Evolutionary conservation across 192 early-diverging fungal species (phyloP).

Genomic region (Kappamyces sp.): DNA sequence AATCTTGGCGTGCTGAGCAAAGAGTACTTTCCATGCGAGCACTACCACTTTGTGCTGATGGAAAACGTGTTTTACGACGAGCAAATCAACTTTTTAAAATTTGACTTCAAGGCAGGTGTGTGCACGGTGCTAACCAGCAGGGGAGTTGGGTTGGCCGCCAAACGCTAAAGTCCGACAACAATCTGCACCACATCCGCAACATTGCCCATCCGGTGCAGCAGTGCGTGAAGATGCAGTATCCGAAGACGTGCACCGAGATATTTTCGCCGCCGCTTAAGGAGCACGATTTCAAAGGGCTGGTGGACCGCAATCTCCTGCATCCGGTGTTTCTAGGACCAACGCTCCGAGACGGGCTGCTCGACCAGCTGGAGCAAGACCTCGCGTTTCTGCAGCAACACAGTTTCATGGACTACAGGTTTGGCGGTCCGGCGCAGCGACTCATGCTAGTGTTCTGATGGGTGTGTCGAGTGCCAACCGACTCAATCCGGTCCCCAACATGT

Average conservation of each 20-base stretch:
- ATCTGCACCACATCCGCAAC: background rate
- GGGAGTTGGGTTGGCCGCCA: constrained; percentile 26
- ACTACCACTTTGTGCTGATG: constrained; percentile 34
- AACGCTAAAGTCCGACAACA: constrained; percentile 12
- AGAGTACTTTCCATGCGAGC: constrained; percentile 1
- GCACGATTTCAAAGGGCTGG: constrained; percentile 31
- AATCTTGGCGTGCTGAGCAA: background rate
- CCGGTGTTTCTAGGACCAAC: constrained; percentile 18
- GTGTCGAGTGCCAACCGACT: background rate
- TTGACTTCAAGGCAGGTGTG: constrained; percentile 30
- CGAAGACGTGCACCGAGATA: background rate
- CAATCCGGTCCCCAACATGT: background rate
- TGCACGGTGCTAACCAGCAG: no score
- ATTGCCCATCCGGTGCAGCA: background rate
- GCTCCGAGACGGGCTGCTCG: constrained; percentile 17
- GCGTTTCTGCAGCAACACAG: constrained; percentile 24
- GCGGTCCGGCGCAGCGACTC: background rate
- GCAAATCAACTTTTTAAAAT: constrained; percentile 19
- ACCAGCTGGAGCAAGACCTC: constrained; percentile 28
- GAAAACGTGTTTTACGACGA: constrained; percentile 30
- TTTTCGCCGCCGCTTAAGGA: constrained; percentile 30
- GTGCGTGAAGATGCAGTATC: background rate
- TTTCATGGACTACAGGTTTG: constrained; percentile 45
- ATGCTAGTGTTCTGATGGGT: constrained; percentile 8
- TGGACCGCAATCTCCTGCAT: constrained; percentile 8